Evolutionary conservation across 768 basidiomycete species (phyloP).

Genomic region (Boletus rex-veris): DNA sequence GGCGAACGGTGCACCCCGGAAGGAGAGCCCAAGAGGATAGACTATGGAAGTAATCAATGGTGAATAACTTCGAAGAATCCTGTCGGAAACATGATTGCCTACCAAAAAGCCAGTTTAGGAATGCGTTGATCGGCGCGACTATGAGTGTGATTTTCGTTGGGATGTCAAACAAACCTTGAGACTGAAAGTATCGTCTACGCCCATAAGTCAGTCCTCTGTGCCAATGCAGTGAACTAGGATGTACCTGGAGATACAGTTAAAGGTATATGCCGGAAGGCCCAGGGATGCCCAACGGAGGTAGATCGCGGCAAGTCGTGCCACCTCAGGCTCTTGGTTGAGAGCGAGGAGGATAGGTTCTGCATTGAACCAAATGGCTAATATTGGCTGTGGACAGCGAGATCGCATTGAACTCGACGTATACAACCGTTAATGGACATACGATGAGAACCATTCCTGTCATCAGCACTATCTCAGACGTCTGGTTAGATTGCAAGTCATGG

Average conservation of each 20-base stretch:
- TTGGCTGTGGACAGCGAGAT: constrained; percentile 36
- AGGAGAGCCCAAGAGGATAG: constrained; percentile 71
- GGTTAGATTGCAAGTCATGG: constrained; percentile 4
- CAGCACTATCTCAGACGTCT: constrained; percentile 42
- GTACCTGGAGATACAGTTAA: constrained; percentile 55
- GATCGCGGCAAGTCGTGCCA: constrained; percentile 68
- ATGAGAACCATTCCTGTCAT: constrained; percentile 56
- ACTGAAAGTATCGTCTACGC: constrained; percentile 58
- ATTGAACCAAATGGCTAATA: constrained; percentile 74
- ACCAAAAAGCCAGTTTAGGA: constrained; percentile 87
- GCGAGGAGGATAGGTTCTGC: constrained; percentile 74
- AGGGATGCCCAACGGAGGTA: constrained; percentile 77
- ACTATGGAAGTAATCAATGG: constrained; percentile 15
- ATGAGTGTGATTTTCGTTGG: constrained; percentile 81
- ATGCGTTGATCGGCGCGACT: constrained; percentile 81
- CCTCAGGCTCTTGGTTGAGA: constrained; percentile 78
- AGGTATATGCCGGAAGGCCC: constrained; percentile 73
- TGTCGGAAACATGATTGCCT: constrained; percentile 10
- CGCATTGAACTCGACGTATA: not conserved
- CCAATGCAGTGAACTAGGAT: not conserved
- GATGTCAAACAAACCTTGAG: constrained; percentile 79
- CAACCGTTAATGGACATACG: constrained; percentile 39
- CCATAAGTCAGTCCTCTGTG: not conserved
- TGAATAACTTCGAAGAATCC: not conserved
- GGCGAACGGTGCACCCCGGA: constrained; percentile 88